Evolutionary conservation across 371 early-diverging fungal species (phyloP).

Genomic region (Coemansia sp.): DNA sequence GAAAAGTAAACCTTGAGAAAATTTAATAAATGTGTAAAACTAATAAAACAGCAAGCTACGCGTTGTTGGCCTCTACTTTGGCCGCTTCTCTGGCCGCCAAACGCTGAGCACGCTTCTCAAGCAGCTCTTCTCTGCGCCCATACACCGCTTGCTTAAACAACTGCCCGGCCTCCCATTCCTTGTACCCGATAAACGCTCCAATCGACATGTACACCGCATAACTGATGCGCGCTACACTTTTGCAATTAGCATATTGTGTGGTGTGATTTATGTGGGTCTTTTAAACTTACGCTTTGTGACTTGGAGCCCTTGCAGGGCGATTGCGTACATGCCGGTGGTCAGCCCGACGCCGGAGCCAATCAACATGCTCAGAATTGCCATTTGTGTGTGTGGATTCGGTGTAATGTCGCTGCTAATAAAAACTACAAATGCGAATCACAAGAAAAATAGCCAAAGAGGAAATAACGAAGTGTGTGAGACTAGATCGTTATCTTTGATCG

Average conservation of each 20-base stretch:
- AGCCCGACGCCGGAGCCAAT: conserved; percentile 41
- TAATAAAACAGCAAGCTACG: not conserved
- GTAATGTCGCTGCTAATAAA: not conserved
- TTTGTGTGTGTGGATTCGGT: not conserved
- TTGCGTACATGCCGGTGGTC: conserved; percentile 46
- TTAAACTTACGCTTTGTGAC: conserved; percentile 41
- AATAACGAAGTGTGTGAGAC: not conserved
- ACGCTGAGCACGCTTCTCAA: conserved; percentile 46
- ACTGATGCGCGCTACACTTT: conserved; percentile 40
- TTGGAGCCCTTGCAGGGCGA: conserved; percentile 48
- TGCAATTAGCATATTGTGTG: not conserved
- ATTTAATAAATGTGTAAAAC: not conserved
- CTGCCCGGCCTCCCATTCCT: conserved; percentile 35
- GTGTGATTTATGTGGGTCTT: too few species aligned
- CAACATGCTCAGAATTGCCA: conserved; percentile 32
- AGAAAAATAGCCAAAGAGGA: not conserved
- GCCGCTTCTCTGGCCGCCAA: conserved; percentile 9
- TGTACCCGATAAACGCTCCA: conserved; percentile 40
- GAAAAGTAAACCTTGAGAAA: not conserved
- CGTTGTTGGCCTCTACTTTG: not conserved
- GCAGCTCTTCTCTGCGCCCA: conserved; percentile 34
- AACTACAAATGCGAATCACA: not conserved
- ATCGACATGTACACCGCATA: conserved; percentile 37
- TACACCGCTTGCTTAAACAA: conserved; percentile 27
- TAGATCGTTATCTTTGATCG: conserved; percentile 2